Base-by-base conservation (phyloP, 306 rosid species). In the Dryas drummondii region DNA sequence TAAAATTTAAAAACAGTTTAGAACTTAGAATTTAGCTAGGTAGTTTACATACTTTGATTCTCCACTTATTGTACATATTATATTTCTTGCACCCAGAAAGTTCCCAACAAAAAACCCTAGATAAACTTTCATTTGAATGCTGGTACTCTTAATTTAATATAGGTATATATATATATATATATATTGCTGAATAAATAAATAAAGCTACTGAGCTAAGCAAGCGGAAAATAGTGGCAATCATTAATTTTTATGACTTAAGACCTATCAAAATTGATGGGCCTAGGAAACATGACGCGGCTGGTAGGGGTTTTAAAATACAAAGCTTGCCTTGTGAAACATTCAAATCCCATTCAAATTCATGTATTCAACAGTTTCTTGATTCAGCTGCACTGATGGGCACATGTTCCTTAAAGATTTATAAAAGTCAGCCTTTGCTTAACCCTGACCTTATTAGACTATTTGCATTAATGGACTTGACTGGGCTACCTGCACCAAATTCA, bases 241-340 rank as follows among this genome's bases (percentile, higher is more conserved):
- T 68, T 71, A 75, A 66, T 67, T 46, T 46, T 32, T 32, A 32
- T 32, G 37, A 32, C 37, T 32, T 2, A 32, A 22, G 37, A 32
- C 3, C 9, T 22, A 15, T 27, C 19, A 44, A 53, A 37, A 46
- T 9, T 48, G 32, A 67, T 44, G 60, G 62, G 74, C 72, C 70
- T 54, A 14, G 85, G 82, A 76, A 79, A 79, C 70, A 78, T 63
- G 78, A 67, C 26, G 46, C 76, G 5, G 47, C 72, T 48, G 45
- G 16, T 70, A 40, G 41, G 57, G 57, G 56, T 82, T 72, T 53
- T 50, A 62, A 82, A 70, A 76, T 59, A 66, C 42, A 61, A 63
- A 58, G 42, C 41, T 51, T 82, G 54, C 52, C 86, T 87, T 87
- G 81, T 51, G 57, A 71, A 80, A 51, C 79, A 85, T 83, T 72